Evolutionary conservation across 2,329 filamentous ascomycete species (phyloP).

Genomic region (Podosphaera xanthii): DNA sequence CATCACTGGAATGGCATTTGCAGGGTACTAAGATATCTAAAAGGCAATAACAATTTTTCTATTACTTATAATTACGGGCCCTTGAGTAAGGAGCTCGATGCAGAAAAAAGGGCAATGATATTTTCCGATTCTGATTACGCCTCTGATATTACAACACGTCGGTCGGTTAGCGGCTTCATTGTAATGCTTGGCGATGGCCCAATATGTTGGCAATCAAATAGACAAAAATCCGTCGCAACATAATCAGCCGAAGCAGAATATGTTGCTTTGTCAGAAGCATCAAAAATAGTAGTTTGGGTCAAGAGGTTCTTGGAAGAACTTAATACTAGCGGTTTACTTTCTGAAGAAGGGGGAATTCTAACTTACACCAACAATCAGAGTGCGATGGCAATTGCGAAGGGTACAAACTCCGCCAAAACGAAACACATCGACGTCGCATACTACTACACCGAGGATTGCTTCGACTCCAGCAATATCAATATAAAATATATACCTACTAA

Average conservation of each 20-base stretch:
- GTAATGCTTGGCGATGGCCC: too few species aligned
- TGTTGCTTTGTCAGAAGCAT: not conserved
- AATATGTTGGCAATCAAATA: too few species aligned
- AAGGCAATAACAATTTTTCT: not conserved
- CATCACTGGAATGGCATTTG: not conserved
- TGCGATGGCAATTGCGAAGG: not conserved
- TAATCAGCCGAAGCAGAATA: not conserved
- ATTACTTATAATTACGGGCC: not conserved
- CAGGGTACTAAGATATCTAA: not conserved
- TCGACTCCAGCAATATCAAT: not conserved
- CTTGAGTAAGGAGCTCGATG: too few species aligned
- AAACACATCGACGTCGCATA: constrained; percentile 2
- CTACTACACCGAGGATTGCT: not conserved
- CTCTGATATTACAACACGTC: not conserved
- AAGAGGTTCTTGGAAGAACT: not conserved
- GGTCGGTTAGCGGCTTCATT: too few species aligned
- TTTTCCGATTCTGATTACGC: not conserved
- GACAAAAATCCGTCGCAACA: too few species aligned
- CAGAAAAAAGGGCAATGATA: not conserved
- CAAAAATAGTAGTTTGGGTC: not conserved
- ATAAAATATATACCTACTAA: constrained; percentile 1
- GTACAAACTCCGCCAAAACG: not conserved
- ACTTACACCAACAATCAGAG: not conserved
- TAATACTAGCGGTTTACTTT: not conserved
- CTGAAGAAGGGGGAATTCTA: not conserved